phyloP scores from a whole-genome alignment of 1,284 basidiomycete genomes.

The Uromyces viciae-fabae region DNA sequence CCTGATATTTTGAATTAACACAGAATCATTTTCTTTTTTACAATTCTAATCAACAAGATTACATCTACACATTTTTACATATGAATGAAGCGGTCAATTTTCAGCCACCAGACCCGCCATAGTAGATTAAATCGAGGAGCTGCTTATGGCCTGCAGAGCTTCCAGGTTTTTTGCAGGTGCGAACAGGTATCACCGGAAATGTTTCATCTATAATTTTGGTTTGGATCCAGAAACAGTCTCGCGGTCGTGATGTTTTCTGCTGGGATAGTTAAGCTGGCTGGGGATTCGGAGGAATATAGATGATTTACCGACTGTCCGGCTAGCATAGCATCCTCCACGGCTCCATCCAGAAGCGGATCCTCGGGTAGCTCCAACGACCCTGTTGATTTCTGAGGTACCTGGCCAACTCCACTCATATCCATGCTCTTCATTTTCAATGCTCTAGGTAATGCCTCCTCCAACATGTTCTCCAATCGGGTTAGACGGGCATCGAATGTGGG shows the following conservation, averaged over 20 bases:
- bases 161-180: too few species aligned
- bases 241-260: background rate
- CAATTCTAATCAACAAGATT: too few species aligned
- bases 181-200: too few species aligned
- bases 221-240: background rate
- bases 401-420: background rate
- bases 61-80: too few species aligned
- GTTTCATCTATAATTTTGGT: background rate
- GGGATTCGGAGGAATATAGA: background rate
- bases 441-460: conserved; percentile 17
- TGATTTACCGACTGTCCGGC: conserved; percentile 22
- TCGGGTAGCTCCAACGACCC: conserved; percentile 9
- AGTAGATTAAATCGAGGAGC: too few species aligned
- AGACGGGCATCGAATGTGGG: conserved; percentile 33
- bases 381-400: background rate
- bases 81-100: too few species aligned
- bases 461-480: conserved; percentile 25
- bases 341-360: conserved; percentile 32
- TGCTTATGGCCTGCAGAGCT: too few species aligned
- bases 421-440: background rate
- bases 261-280: background rate
- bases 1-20: too few species aligned
- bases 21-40: too few species aligned
- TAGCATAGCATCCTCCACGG: conserved; percentile 28
- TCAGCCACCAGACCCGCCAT: too few species aligned